Base-by-base conservation (phyloP, 2,329 filamentous ascomycete species). In the Aureobasidium sp. region DNA sequence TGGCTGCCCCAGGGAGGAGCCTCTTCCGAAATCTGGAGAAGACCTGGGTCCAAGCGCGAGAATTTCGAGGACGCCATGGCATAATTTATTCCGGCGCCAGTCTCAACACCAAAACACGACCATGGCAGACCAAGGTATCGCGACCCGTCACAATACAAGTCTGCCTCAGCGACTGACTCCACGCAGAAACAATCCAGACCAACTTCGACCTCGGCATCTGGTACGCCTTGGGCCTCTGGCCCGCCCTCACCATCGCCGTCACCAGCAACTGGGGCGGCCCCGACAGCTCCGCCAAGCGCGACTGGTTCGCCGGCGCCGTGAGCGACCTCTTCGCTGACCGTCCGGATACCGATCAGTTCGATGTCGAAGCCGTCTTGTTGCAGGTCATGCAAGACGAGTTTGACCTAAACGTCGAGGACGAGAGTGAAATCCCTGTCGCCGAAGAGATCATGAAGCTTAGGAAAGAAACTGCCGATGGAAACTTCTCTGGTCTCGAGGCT, bases 361-460 rank as follows among this genome's bases (percentile, higher is more conserved):
- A 97, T 68, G 79, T 97, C 47, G 93, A 97, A 78, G 83, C 87
- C 44, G 86, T 95, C 57, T 80, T 97, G 52, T 79, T 96, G 51
- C 90, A 97, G 70, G 87, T 96, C 64, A 94, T 97, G 88, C 83
- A 89, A 65, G 94, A 97, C 77, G 94, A 99, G 76, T 99, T 97
- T 71, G 91, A 96, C 70, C 88, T 94, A 61, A 87, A 90, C 62
- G 84, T 97, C 31, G 94, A 97, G 70, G 94, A 99, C 74, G 92
- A 91, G 68, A 93, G 87, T 52, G 89, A 87, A 37, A 85, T 83
- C 59, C 83, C 87, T 62, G 84, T 96, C 7, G 91, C 91, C 11
- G 79, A 80, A 63, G 81, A 86, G 68, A 89, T 97, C 63, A 76
- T 95, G 73, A 80, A 81, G 58, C 77, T 93, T 66, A 81, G 86